phyloP scores from a whole-genome alignment of 257 asterid genomes.

The Solanum pennellii region DNA sequence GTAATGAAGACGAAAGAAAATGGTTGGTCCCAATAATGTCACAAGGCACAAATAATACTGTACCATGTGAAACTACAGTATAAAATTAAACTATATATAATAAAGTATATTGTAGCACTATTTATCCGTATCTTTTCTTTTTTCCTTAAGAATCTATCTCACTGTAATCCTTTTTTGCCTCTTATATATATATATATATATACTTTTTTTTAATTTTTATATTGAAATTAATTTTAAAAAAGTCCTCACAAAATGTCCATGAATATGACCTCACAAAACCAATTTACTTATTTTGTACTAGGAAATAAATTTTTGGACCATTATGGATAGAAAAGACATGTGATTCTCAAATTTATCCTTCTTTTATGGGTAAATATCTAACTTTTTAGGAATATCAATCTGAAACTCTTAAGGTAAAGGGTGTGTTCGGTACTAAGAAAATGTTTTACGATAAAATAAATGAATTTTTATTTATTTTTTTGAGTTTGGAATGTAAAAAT shows the following conservation, averaged over 20 bases:
- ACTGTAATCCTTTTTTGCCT: not conserved
- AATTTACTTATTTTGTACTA: not conserved
- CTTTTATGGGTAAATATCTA: not conserved
- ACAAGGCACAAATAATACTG: not conserved
- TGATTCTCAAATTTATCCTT: not conserved
- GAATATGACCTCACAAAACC: not conserved
- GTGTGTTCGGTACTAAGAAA: not conserved
- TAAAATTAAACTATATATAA: not conserved
- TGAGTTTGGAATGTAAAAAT: not conserved
- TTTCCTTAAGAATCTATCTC: constrained; percentile 17
- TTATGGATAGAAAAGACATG: not conserved
- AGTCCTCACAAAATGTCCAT: not conserved
- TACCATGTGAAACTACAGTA: constrained; percentile 29
- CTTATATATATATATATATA: not conserved
- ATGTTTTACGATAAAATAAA: not conserved
- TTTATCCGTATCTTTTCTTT: not conserved
- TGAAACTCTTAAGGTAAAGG: not conserved
- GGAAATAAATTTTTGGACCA: not conserved
- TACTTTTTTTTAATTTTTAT: not conserved
- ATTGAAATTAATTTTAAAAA: not conserved
- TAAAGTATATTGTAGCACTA: not conserved
- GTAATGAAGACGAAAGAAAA: constrained; percentile 2
- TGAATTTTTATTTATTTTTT: not conserved
- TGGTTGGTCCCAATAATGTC: constrained; percentile 16
- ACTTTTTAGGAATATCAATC: not conserved